A percentile compares a stretch with the other conserved stretches of the same genome.
These are phyloP conservation scores for Triticum monococcum DNA, from an alignment of 176 grass and related monocot genomes.

Conservation along the genomic window DNA sequence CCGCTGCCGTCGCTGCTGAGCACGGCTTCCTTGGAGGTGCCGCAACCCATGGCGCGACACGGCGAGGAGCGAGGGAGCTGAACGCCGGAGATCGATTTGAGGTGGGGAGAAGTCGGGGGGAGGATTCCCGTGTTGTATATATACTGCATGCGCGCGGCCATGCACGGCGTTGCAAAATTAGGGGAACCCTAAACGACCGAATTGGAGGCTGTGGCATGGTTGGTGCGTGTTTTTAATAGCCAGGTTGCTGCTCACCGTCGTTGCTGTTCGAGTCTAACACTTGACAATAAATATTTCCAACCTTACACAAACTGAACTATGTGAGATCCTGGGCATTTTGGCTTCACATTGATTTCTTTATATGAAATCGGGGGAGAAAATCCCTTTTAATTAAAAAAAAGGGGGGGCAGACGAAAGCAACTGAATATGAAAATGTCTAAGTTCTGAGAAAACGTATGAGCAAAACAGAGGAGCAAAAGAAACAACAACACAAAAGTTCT, in stretches of 20 bases:
- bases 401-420: neutral
- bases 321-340: no score
- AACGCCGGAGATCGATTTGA: constrained; percentile 25
- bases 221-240: neutral
- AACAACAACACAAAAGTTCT: no score
- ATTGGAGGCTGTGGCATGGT: neutral
- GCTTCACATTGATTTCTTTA: no score
- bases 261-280: neutral
- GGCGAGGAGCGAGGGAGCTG: constrained; percentile 2
- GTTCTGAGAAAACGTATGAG: neutral
- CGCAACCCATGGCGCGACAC: constrained; percentile 73
- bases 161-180: constrained; percentile 40
- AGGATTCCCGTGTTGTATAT: constrained; percentile 14
- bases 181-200: constrained; percentile 21
- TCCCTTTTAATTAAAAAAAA: no score
- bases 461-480: no score
- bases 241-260: neutral
- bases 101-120: constrained; percentile 24
- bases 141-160: neutral
- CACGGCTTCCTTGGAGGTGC: constrained; percentile 82
- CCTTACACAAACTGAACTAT: no score
- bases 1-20: constrained; percentile 50
- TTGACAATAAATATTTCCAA: no score
- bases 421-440: neutral
- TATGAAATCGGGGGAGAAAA: no score